Evolutionary conservation across 805 yeast genomes (phyloP).

Genomic region (Wickerhamomyces rabaulensis): DNA sequence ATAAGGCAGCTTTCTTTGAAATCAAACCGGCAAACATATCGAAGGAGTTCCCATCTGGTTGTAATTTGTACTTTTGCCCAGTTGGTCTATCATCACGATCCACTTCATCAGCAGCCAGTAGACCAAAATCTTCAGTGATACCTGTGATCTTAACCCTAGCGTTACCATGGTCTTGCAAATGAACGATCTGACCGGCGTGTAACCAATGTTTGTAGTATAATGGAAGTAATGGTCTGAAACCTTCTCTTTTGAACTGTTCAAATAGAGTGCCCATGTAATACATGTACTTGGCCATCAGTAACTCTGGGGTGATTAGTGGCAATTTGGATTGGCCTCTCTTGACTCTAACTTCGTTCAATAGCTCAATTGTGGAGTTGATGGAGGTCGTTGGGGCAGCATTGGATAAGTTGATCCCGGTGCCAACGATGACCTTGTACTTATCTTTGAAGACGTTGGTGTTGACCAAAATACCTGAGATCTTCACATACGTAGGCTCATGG

Average conservation of each 20-base stretch:
- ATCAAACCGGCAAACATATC: conserved; percentile 91
- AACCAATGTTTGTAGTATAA: conserved; percentile 84
- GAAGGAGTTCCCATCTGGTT: conserved; percentile 97
- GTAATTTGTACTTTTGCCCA: conserved; percentile 61
- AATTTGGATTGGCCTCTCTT: conserved; percentile 29
- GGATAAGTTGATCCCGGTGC: conserved; percentile 80
- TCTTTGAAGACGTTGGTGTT: conserved; percentile 65
- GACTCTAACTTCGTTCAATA: conserved; percentile 50
- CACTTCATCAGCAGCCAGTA: conserved; percentile 70
- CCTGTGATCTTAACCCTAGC: conserved; percentile 67
- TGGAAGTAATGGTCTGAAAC: conserved; percentile 61
- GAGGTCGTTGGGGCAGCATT: conserved; percentile 94
- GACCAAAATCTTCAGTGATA: conserved; percentile 79
- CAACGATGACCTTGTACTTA: conserved; percentile 65
- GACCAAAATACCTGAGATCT: conserved; percentile 80
- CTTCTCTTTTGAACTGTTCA: conserved; percentile 51
- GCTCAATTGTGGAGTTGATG: conserved; percentile 60
- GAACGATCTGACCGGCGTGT: conserved; percentile 71
- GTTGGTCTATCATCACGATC: conserved; percentile 40
- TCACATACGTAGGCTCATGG: conserved; percentile 62
- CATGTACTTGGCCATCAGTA: conserved; percentile 63
- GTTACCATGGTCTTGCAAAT: conserved; percentile 48
- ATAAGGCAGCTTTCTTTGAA: conserved; percentile 41
- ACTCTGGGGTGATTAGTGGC: conserved; percentile 33
- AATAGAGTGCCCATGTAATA: conserved; percentile 60